Base-by-base conservation (phyloP, 352 stramenopile species). In the Phytophthora palmivora region DNA sequence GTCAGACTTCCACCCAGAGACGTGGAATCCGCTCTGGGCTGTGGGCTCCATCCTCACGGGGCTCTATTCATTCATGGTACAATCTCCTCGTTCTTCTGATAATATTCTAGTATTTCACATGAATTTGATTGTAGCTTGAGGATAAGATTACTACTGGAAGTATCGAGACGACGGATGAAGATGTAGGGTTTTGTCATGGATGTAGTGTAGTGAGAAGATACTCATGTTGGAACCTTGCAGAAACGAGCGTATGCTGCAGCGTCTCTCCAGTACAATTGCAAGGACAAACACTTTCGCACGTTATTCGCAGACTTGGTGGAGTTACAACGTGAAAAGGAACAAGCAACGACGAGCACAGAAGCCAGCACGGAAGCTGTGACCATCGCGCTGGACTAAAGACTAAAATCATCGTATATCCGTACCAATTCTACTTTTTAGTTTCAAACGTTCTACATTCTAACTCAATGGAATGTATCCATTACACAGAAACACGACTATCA, bases 11-110 rank as follows among this genome's bases (percentile, higher is more conserved):
- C 94, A 98, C 65, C 92, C 92, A 5, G 93, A 98, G 75, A 96
- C 85, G 4, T 98, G 96, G 96, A 98, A 98, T 77, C 96, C 96
- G 26, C 92, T 98, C 67, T 98, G 95, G 95, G 89, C 81, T n/a
- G 91, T 98, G 22, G 85, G 78, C 41, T 98, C 94, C 21, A 98
- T 99, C 69, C 79, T 99, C 51, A 97, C 88, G 28, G 96, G 95
- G 2, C 72, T 98, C 15, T 97, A 97, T 65, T 98, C 91, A 9
- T 99, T 99, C 80, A 97, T 98, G 91, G 82, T 89, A 33, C 62
- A n/a, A n/a, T n/a, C n/a, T n/a, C n/a, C n/a, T n/a, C n/a, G n/a
- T n/a, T n/a, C n/a, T n/a, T n/a, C n/a, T n/a, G n/a, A n/a, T n/a
- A n/a, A n/a, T n/a, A n/a, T n/a, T n/a, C n/a, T n/a, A n/a, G n/a